Conservation (phyloP, 2,329 filamentous ascomycete genomes). For the Aschersonia sp. region DNA sequence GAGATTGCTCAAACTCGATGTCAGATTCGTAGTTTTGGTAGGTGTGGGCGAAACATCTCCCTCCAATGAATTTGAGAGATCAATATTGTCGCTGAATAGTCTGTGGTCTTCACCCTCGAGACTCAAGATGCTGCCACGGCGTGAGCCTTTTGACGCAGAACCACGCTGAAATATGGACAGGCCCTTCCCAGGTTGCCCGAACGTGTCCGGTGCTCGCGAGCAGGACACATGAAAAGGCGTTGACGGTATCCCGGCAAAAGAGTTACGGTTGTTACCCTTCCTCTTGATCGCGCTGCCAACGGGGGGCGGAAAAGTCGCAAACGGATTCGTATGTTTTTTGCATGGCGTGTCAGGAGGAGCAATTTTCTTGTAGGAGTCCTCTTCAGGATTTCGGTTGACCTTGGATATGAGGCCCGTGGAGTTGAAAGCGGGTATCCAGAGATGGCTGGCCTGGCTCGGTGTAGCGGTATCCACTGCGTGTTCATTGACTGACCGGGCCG, state of each 20-base stretch:
- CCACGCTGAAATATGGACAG: constrained; percentile 53
- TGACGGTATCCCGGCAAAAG: constrained; percentile 59
- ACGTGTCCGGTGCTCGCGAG: constrained; percentile 27
- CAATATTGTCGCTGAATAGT: constrained; percentile 18
- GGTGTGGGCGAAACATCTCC: constrained; percentile 82
- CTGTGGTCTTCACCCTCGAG: constrained; percentile 63
- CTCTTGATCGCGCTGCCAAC: constrained; percentile 47
- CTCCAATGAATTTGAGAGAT: constrained; percentile 13
- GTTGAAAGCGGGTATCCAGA: constrained; percentile 73
- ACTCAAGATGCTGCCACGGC: constrained; percentile 61
- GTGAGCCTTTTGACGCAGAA: constrained; percentile 25
- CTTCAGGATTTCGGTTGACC: constrained; percentile 71
- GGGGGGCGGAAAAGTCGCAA: constrained; percentile 50
- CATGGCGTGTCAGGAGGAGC: constrained; percentile 90
- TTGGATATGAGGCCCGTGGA: constrained; percentile 93
- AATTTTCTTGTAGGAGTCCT: constrained; percentile 43
- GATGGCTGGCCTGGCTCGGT: constrained; percentile 38
- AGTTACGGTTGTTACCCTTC: constrained; percentile 48
- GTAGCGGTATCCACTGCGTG: constrained; percentile 20
- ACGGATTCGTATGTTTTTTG: constrained; percentile 63
- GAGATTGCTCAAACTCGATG: constrained; percentile 24
- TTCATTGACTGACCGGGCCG: constrained; percentile 14
- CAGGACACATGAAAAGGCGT: constrained; percentile 62
- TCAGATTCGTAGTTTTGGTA: constrained; percentile 51
- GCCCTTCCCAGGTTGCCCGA: constrained; percentile 43